Base-by-base conservation (phyloP, 78 protist genomes). In the Corallochytrium limacisporum region DNA sequence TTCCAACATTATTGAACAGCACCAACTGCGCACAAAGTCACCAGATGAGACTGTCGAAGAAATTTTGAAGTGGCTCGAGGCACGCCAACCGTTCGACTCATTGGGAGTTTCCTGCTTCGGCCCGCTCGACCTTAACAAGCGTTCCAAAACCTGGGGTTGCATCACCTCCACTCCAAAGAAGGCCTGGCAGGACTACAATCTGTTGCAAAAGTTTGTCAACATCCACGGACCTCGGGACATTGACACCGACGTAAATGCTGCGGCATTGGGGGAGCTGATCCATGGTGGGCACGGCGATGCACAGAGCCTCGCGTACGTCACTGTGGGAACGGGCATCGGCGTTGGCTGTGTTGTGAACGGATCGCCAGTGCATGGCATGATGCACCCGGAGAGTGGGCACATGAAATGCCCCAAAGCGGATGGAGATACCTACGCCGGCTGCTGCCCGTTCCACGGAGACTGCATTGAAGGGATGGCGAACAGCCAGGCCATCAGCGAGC, bases 301-400 rank as follows among this genome's bases (percentile, higher is more conserved):
- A 6, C 46, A 68, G 24, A 65, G 81, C 16, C 56, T 65, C 49
- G 77, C 75, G 0, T 88, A 88, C 62, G 62, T 88, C 31, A 88
- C 94, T 0, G 89, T 85, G 4, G 94, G 94, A 13, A 88, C 94
- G 1, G 94, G 94, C 39, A 69, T 88, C n/a, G 94, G 94, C 31
- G 84, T 82, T 31, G 94, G 94, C 20, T 51, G 81, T 0, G 81
- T 70, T 18, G 44, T 79, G n/a, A 51, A 69, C 33, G 77, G 61
- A 20, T 3, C 7, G 3, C 39, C 83, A 0, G 67, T 82, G 5
- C 83, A 65, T 69, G 86, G 84, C 20, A 42, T 83, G 29, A 57
- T 86, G 29, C 87, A 83, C 36, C 83, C 88, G 16, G 94, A 88
- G 53, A 88, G 78, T 8, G 94, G 94, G 18, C 94, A 88, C 82